Base-by-base conservation (phyloP, 1,139 yeast genomes). In the Diutina sp. region DNA sequence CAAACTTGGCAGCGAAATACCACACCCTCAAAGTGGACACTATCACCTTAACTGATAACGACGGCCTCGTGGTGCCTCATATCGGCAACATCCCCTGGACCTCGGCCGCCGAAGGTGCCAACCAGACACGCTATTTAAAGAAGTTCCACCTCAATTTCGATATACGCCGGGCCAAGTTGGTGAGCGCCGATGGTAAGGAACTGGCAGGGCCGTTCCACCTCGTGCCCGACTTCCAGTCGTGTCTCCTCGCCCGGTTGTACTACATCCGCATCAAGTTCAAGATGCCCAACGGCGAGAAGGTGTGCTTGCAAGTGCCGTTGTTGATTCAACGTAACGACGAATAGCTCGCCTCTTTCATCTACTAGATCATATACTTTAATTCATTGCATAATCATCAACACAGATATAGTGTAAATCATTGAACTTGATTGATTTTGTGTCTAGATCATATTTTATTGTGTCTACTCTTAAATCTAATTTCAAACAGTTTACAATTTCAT, bases 181-280 rank as follows among this genome's bases (percentile, higher is more conserved):
- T 29, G 35, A 14, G 6, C 2, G 9, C 51, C 30, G n/a, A 30
- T 9, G 38, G 30, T 9, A 29, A 47, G 51, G 41, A 35, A n/a
- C 41, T 35, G 41, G 41, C 41, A 35, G 41, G 41, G 41, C 41
- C 41, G 41, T 69, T 71, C 56, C 68, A 72, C 54, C 62, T 74
- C 32, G 66, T 72, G 4, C 79, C 79, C 0, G 76, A 71, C 55
- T 74, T 74, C 61, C 78, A 74, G 61, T 60, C 63, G 9, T 74
- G 78, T 59, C 64, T 68, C 45, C 56, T 72, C 58, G 67, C 75
- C 3, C 62, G 79, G 54, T 53, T 73, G 11, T 74, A 74, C 59
- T 72, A 71, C 58, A 58, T 73, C 38, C 67, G 68, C 45, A 61
- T 74, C 21, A 65, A 60, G 45, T 61, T 74, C 57, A 69, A 67